phyloP scores from a whole-genome alignment of 2,329 filamentous ascomycete species.

The Pseudogymnoascus destructans region DNA sequence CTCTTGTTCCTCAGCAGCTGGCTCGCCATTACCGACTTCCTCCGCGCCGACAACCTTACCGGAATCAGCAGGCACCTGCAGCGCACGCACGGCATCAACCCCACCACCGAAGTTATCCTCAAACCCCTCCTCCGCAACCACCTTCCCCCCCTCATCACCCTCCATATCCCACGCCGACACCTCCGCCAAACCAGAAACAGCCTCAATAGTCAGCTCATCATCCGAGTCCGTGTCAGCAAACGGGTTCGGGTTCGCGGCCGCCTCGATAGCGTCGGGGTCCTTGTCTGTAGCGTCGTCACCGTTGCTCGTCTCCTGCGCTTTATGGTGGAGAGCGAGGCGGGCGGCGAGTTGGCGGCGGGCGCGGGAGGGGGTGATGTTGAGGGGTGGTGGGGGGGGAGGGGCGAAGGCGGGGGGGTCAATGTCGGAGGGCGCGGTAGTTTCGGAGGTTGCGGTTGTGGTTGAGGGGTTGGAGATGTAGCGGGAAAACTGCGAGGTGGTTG shows the following conservation, averaged over 20 bases:
- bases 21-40: not conserved
- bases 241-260: conserved; percentile 19
- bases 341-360: conserved; percentile 85
- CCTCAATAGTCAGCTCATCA: conserved; percentile 19
- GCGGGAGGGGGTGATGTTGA: conserved; percentile 76
- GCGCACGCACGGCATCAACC: not conserved
- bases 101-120: not conserved
- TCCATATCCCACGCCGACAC: not conserved
- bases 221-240: conserved; percentile 22
- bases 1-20: not conserved
- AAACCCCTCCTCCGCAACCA: not conserved
- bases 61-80: not conserved
- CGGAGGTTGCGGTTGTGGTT: conserved; percentile 26
- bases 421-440: conserved; percentile 29
- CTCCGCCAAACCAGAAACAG: not conserved
- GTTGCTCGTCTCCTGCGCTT: conserved; percentile 24
- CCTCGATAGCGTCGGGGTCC: conserved; percentile 13
- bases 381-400: conserved; percentile 58
- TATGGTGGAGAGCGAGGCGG: conserved; percentile 64
- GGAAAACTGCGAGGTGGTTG: conserved; percentile 22
- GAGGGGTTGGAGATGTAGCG: conserved; percentile 26
- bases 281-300: conserved; percentile 16
- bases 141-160: not conserved
- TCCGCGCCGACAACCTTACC: not conserved
- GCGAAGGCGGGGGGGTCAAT: conserved; percentile 42